A percentile compares a stretch with the other conserved stretches of the same genome.
Evolutionary conservation across 2,329 filamentous ascomycete genomes (phyloP).

Genomic region (Elsinoe australis): DNA sequence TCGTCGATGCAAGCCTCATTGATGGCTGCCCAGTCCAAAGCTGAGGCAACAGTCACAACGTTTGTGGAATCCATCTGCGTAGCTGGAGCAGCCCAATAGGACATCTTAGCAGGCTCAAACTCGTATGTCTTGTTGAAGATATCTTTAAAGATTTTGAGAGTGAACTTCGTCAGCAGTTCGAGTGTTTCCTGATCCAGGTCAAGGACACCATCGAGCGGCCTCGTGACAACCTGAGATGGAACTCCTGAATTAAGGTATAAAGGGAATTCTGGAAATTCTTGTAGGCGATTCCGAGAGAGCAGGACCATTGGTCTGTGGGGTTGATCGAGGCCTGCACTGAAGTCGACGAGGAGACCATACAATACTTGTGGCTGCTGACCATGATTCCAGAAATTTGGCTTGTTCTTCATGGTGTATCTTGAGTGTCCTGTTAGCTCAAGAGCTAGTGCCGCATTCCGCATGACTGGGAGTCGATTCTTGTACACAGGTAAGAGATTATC

Average conservation of each 20-base stretch:
- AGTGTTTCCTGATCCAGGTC: slow-evolving; percentile 34
- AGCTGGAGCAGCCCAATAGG: slow-evolving; percentile 73
- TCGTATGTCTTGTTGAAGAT: slow-evolving; percentile 85
- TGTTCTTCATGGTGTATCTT: slow-evolving; percentile 68
- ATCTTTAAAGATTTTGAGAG: slow-evolving; percentile 67
- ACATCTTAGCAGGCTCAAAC: slow-evolving; percentile 53
- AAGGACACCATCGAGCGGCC: slow-evolving; percentile 33
- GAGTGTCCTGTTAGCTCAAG: slow-evolving; percentile 69
- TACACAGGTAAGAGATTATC: slow-evolving; percentile 66
- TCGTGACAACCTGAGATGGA: slow-evolving; percentile 49
- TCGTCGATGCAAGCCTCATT: slow-evolving; percentile 33
- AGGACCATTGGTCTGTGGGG: slow-evolving; percentile 59
- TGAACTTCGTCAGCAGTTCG: slow-evolving; percentile 60
- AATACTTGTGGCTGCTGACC: slow-evolving; percentile 47
- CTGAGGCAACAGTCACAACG: not conserved
- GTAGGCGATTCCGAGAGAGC: slow-evolving; percentile 59
- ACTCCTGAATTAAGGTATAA: slow-evolving; percentile 62
- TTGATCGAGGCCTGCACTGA: slow-evolving; percentile 54
- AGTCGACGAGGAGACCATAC: slow-evolving; percentile 54
- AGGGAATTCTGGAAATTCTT: slow-evolving; percentile 58
- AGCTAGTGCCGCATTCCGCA: slow-evolving; percentile 81
- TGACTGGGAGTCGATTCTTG: slow-evolving; percentile 61
- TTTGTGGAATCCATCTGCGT: slow-evolving; percentile 19
- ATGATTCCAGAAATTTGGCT: slow-evolving; percentile 65
- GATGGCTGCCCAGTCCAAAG: slow-evolving; percentile 59